Evolutionary conservation across 345 rosid genomes (phyloP).

Genomic region (Brassica carinata): DNA sequence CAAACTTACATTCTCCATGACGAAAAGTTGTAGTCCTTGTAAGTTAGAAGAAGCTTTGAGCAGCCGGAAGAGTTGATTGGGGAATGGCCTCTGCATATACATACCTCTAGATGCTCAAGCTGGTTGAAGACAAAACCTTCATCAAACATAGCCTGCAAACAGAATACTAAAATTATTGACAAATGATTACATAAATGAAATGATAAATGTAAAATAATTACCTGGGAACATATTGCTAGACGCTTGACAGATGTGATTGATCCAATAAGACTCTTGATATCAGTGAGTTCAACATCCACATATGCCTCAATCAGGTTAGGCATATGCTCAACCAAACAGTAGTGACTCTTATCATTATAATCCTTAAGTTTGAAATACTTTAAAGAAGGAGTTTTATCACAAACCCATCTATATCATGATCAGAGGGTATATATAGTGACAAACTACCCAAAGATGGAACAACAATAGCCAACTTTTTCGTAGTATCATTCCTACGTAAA

Average conservation of each 20-base stretch:
- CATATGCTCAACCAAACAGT: background rate
- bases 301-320: background rate
- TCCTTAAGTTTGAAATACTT: background rate
- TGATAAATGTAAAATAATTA: background rate
- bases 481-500: too few relatives aligned
- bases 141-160: background rate
- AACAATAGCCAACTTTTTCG: too few relatives aligned
- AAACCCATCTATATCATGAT: background rate
- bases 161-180: too few relatives aligned
- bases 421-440: too few relatives aligned
- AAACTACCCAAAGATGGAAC: too few relatives aligned
- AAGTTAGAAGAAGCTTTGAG: too few relatives aligned
- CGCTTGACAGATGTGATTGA: background rate
- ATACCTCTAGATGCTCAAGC: too few relatives aligned
- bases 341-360: background rate
- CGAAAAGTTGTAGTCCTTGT: too few relatives aligned
- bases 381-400: background rate
- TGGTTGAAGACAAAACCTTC: background rate
- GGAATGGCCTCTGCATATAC: too few relatives aligned
- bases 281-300: background rate
- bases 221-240: background rate
- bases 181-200: background rate
- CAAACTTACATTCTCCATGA: too few relatives aligned
- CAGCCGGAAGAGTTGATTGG: too few relatives aligned
- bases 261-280: background rate